Percentiles rank a stretch among this genome's conserved stretches.
These are phyloP conservation scores for Delonix regia DNA, from an alignment of 306 rosid species.

Conservation along the genomic window DNA sequence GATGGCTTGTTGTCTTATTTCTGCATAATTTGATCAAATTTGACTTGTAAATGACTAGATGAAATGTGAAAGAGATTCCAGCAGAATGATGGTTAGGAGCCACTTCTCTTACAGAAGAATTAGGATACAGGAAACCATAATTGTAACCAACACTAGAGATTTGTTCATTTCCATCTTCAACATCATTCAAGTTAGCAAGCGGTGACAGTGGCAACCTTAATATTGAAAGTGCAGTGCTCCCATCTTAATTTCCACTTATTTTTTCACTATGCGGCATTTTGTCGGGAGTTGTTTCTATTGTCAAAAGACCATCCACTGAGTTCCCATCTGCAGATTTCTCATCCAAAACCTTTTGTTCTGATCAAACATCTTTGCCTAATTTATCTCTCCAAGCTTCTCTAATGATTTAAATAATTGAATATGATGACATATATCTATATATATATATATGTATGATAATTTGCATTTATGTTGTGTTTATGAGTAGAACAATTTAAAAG, in stretches of 20 bases:
- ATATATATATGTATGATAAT: too few species aligned
- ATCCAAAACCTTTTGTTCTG: constrained; percentile 35
- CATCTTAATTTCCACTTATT: constrained; percentile 13
- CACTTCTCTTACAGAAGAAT: constrained; percentile 37
- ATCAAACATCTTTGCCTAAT: constrained; percentile 25
- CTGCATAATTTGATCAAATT: background rate
- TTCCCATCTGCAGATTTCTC: constrained; percentile 11
- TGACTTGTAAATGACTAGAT: background rate
- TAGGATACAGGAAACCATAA: constrained; percentile 30
- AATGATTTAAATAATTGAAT: too few species aligned
- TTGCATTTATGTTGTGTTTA: too few species aligned
- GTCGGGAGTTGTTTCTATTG: constrained; percentile 42
- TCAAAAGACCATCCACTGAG: constrained; percentile 37
- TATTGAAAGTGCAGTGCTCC: constrained; percentile 44
- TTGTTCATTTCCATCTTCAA: constrained; percentile 40
- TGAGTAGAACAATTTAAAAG: too few species aligned
- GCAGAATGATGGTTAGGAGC: constrained; percentile 38
- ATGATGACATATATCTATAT: background rate
- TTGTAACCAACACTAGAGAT: constrained; percentile 34
- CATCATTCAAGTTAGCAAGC: constrained; percentile 26
- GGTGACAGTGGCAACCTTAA: constrained; percentile 35
- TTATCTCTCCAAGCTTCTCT: constrained; percentile 24
- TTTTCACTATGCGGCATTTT: constrained; percentile 42
- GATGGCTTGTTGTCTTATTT: background rate
- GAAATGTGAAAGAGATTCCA: too few species aligned